Percentiles rank a stretch among this genome's conserved stretches.
These are phyloP conservation scores for Claviceps sp. DNA, from an alignment of 2,329 filamentous ascomycete genomes.

Conservation along the genomic window DNA sequence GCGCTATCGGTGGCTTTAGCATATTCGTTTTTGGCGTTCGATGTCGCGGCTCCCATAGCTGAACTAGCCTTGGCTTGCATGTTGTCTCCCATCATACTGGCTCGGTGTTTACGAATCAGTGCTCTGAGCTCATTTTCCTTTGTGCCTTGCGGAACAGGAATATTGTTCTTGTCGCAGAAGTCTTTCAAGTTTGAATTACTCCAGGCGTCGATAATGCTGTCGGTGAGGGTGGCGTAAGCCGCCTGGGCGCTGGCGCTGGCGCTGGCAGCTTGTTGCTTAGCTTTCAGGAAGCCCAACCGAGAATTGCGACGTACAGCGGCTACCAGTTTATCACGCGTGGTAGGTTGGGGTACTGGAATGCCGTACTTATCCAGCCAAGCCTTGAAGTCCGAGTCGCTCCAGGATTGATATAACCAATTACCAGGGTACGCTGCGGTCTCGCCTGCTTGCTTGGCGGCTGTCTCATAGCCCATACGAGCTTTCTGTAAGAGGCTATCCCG, in stretches of 20 bases:
- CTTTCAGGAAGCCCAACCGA: slow-evolving; percentile 58
- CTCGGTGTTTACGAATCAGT: slow-evolving; percentile 76
- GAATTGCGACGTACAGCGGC: slow-evolving; percentile 85
- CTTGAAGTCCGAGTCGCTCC: slow-evolving; percentile 90
- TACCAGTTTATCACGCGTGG: slow-evolving; percentile 74
- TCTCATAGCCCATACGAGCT: slow-evolving; percentile 69
- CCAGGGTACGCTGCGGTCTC: slow-evolving; percentile 80
- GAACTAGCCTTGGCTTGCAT: slow-evolving; percentile 42
- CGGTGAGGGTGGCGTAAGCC: slow-evolving; percentile 62
- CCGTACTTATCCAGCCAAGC: slow-evolving; percentile 84
- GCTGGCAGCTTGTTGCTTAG: slow-evolving; percentile 46
- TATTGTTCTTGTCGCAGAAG: slow-evolving; percentile 81
- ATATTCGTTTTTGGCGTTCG: slow-evolving; percentile 62
- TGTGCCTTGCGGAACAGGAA: slow-evolving; percentile 79
- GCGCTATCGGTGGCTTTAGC: slow-evolving; percentile 62
- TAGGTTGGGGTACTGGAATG: slow-evolving; percentile 72
- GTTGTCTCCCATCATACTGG: slow-evolving; percentile 55
- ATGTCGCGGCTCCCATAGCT: slow-evolving; percentile 58
- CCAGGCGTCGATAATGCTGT: slow-evolving; percentile 82
- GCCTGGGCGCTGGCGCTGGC: slow-evolving; percentile 52
- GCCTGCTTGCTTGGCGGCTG: slow-evolving; percentile 57
- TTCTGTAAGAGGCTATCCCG: slow-evolving; percentile 71
- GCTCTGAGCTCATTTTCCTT: slow-evolving; percentile 82
- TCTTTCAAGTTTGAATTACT: slow-evolving; percentile 79
- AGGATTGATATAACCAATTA: slow-evolving; percentile 83